These are phyloP conservation scores for Triangularia setosa DNA, from an alignment of 2,329 filamentous ascomycete genomes.

Conservation along the genomic window DNA sequence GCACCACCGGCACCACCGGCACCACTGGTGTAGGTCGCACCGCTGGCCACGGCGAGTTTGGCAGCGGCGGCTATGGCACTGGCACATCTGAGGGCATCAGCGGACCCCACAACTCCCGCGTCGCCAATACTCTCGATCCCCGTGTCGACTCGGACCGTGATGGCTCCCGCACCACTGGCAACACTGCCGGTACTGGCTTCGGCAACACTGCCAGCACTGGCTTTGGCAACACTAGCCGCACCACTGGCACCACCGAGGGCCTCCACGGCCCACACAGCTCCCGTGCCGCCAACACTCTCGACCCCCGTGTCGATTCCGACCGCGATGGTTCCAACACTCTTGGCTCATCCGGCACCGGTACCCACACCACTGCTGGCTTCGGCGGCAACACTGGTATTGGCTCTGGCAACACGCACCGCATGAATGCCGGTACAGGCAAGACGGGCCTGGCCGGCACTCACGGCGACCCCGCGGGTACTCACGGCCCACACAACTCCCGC, in stretches of 20 bases:
- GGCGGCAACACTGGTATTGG: slow-evolving; percentile 24
- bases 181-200: slow-evolving; percentile 33
- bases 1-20: slow-evolving; percentile 34
- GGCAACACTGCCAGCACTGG: slow-evolving; percentile 7
- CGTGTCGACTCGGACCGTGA: slow-evolving; percentile 45
- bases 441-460: slow-evolving; percentile 24
- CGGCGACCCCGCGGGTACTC: slow-evolving; percentile 26
- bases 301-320: slow-evolving; percentile 48
- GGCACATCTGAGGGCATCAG: slow-evolving; percentile 26
- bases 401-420: slow-evolving; percentile 16
- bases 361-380: slow-evolving; percentile 33
- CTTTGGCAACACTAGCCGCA: slow-evolving; percentile 41
- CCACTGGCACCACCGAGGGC: slow-evolving; percentile 32
- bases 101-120: slow-evolving; percentile 37
- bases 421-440: slow-evolving; percentile 14
- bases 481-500: slow-evolving; percentile 38
- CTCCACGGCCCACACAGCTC: slow-evolving; percentile 37
- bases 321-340: slow-evolving; percentile 30
- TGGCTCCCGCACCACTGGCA: slow-evolving; percentile 12
- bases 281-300: slow-evolving; percentile 42
- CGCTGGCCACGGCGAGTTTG: slow-evolving; percentile 21
- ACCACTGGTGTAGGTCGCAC: slow-evolving; percentile 10
- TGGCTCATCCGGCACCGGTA: slow-evolving; percentile 26
- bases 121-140: slow-evolving; percentile 46
- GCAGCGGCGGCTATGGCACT: slow-evolving; percentile 10